Percentiles rank a stretch among this genome's conserved stretches.
These are phyloP conservation scores for Biscogniauxia marginata DNA, from an alignment of 2,329 filamentous ascomycete species.

Conservation along the genomic window DNA sequence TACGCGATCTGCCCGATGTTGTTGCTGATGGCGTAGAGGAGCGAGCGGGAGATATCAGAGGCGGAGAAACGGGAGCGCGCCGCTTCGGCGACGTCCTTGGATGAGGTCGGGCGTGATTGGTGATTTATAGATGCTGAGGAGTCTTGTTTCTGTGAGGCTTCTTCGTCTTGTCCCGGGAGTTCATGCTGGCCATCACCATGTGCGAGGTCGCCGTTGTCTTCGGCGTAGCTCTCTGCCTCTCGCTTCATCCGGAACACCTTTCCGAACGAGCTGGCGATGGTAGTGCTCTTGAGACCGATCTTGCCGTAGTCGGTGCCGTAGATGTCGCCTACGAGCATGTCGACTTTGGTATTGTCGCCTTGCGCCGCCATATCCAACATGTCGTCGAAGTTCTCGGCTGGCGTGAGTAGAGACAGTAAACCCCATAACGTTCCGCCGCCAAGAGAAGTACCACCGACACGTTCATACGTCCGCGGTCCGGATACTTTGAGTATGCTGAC, in stretches of 20 bases:
- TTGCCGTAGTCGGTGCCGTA: slow-evolving; percentile 96
- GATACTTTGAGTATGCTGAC: slow-evolving; percentile 98
- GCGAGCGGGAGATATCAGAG: slow-evolving; percentile 84
- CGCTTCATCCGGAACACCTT: slow-evolving; percentile 95
- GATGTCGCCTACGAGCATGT: slow-evolving; percentile 97
- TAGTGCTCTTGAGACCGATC: slow-evolving; percentile 92
- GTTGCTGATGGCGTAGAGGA: slow-evolving; percentile 94
- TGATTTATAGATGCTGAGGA: slow-evolving; percentile 8
- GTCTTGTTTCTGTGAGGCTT: background rate
- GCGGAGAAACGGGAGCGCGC: slow-evolving; percentile 61
- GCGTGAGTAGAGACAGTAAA: slow-evolving; percentile 83
- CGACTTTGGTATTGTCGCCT: slow-evolving; percentile 89
- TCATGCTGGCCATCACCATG: slow-evolving; percentile 51
- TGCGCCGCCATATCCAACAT: slow-evolving; percentile 91
- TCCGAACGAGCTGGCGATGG: slow-evolving; percentile 94
- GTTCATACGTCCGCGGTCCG: slow-evolving; percentile 79
- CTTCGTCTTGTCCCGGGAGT: slow-evolving; percentile 20
- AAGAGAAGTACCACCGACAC: slow-evolving; percentile 91
- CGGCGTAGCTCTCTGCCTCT: slow-evolving; percentile 74
- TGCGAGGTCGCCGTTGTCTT: slow-evolving; percentile 63
- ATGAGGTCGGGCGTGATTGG: slow-evolving; percentile 13
- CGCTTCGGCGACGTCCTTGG: slow-evolving; percentile 26
- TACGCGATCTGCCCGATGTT: slow-evolving; percentile 98
- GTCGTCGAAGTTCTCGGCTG: slow-evolving; percentile 93
- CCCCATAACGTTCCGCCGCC: slow-evolving; percentile 99